Evolutionary conservation across 805 yeast genomes (phyloP).

Genomic region (Metschnikowia continentalis): DNA sequence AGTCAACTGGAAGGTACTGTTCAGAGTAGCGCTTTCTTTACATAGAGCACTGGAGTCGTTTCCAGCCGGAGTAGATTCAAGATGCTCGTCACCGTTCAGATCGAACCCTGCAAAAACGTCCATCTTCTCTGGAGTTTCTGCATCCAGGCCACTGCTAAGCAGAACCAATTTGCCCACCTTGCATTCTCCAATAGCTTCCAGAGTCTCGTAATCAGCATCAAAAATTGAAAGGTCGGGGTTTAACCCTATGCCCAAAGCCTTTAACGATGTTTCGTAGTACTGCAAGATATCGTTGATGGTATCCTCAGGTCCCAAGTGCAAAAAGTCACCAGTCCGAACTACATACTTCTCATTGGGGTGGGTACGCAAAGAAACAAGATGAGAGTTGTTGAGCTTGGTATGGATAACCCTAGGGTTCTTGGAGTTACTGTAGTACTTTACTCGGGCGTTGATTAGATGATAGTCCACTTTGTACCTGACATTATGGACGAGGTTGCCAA

Average conservation of each 20-base stretch:
- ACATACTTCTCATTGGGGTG: constrained; percentile 30
- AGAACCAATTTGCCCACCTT: constrained; percentile 1
- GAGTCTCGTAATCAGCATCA: neutral
- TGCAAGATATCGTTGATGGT: constrained; percentile 12
- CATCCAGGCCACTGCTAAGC: constrained; percentile 2
- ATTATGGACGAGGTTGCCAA: constrained; percentile 19
- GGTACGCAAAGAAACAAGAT: constrained; percentile 37
- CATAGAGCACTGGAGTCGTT: constrained; percentile 1
- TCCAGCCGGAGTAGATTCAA: neutral
- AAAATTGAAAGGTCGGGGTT: neutral
- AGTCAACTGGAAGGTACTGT: constrained; percentile 1
- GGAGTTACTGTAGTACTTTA: constrained; percentile 36
- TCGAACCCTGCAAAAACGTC: constrained; percentile 1
- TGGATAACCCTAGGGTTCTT: constrained; percentile 37
- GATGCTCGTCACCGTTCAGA: neutral
- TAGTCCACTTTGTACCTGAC: constrained; percentile 32
- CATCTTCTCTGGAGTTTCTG: neutral
- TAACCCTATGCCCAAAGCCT: neutral
- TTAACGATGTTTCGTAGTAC: constrained; percentile 6
- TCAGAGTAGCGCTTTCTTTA: constrained; percentile 1
- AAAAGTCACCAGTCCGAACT: constrained; percentile 30
- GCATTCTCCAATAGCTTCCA: neutral
- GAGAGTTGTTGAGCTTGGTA: constrained; percentile 28
- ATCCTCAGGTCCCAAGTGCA: constrained; percentile 18
- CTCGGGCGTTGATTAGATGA: constrained; percentile 31